Evolutionary conservation across 2,329 filamentous ascomycete species (phyloP), one percentile per base, ranked within the genome.

Genomic region (Claviceps monticola): DNA sequence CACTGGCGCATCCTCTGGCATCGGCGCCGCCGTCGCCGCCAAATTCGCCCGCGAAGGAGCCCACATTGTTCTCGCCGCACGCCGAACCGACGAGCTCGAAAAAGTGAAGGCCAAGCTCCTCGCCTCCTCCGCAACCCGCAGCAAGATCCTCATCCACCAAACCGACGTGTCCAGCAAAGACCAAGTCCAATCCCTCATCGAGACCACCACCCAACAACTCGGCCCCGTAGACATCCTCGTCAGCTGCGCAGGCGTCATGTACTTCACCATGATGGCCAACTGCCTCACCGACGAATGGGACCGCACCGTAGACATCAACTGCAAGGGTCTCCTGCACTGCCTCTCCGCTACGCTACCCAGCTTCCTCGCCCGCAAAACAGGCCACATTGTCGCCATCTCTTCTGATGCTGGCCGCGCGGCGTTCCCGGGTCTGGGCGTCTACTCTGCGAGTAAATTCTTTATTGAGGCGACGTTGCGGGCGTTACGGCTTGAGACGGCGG

Each of bases 201-300:
- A 68, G 3, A 71, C 76, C 0, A 73, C 84, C 1, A 71, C 71
- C 26, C 73, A 77, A 46, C 71, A 82, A 58, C 79, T 90, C 0
- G 86, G 86, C 0, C 78, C 82, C 0, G 73, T 90, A 45, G 86
- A 91, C 62, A 86, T 90, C 49, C 75, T 91, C n/a, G 79, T 91
- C 48, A 81, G 81, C 42, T 88, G 85, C 61, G 87, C 86, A 0
- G 86, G 86, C 38, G 86, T 91, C 62, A 91, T 91, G 86, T 91
- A 91, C 70, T 91, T 82, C 68, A 90, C 86, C 51, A 82, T 90
- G 81, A 90, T 91, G 86, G 79, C 82, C 52, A 90, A 89, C 62
- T 76, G 72, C 16, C 76, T 84, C 56, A 78, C 73, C 0, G 83
- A 86, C 5, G 82, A 91, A 60, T 91, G 86, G 86, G 82, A 89